phyloP scores from a whole-genome alignment of 768 basidiomycete genomes.

The Porphyrellus cyaneotinctus region DNA sequence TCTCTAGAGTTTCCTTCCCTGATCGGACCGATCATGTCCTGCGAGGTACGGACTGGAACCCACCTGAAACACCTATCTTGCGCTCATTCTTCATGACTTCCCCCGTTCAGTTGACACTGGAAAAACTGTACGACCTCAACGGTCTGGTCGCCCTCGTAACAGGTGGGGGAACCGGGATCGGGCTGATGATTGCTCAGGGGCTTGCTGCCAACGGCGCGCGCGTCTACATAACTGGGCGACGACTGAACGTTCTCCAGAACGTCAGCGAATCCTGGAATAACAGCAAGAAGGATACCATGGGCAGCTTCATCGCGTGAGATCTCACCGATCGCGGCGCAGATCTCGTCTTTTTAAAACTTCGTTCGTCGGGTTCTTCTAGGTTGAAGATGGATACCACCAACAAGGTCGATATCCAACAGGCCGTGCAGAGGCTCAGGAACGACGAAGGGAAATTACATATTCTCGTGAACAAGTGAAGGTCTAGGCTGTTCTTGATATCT shows the following conservation, averaged over 20 bases:
- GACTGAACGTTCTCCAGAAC: slow-evolving; percentile 59
- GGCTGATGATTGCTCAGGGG: slow-evolving; percentile 65
- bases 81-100: slow-evolving; percentile 12
- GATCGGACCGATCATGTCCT: neutral
- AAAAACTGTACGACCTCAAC: slow-evolving; percentile 45
- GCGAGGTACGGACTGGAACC: too few relatives aligned
- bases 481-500: neutral
- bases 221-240: slow-evolving; percentile 75
- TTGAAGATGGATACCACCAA: slow-evolving; percentile 69
- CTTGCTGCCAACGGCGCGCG: slow-evolving; percentile 75
- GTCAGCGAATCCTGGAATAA: slow-evolving; percentile 46
- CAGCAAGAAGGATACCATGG: slow-evolving; percentile 35
- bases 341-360: neutral
- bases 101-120: slow-evolving; percentile 20
- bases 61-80: neutral
- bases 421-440: slow-evolving; percentile 36
- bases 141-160: slow-evolving; percentile 53
- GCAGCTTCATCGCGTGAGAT: slow-evolving; percentile 57
- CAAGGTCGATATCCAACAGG: slow-evolving; percentile 59
- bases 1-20: too few relatives aligned
- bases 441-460: slow-evolving; percentile 69
- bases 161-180: slow-evolving; percentile 51
- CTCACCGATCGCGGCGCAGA: neutral
- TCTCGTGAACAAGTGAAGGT: slow-evolving; percentile 73
- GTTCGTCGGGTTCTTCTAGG: slow-evolving; percentile 31